These are phyloP conservation scores for Punica granatum DNA, from an alignment of 345 rosid species.

Conservation along the genomic window DNA sequence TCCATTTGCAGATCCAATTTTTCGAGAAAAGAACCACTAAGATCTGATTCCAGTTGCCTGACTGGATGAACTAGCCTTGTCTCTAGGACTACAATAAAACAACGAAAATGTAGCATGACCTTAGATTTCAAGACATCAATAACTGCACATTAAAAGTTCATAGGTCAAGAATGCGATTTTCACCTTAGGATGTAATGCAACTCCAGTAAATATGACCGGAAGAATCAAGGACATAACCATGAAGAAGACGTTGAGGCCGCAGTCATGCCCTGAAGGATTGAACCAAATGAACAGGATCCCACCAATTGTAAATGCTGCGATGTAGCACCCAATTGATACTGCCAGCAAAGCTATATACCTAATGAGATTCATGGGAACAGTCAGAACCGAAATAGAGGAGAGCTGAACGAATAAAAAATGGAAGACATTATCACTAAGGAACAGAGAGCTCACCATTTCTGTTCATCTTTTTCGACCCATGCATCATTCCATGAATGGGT, in stretches of 20 bases:
- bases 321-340: slow-evolving; percentile 72
- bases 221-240: slow-evolving; percentile 83
- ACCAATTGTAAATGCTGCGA: slow-evolving; percentile 67
- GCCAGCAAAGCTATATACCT: slow-evolving; percentile 87
- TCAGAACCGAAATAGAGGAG: slow-evolving; percentile 18
- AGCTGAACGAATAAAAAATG: neutral
- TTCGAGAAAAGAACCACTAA: neutral
- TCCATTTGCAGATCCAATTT: neutral
- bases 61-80: neutral
- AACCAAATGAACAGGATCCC: slow-evolving; percentile 94
- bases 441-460: slow-evolving; percentile 53
- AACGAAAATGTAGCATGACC: neutral
- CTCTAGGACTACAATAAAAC: neutral
- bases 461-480: slow-evolving; percentile 97
- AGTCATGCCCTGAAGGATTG: slow-evolving; percentile 90
- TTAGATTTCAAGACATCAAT: neutral
- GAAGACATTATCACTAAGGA: neutral
- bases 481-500: slow-evolving; percentile 94
- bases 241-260: slow-evolving; percentile 92
- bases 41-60: neutral
- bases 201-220: slow-evolving; percentile 54
- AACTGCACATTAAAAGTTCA: neutral
- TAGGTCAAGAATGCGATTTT: slow-evolving; percentile 8
- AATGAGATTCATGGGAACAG: slow-evolving; percentile 12
- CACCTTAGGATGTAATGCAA: slow-evolving; percentile 89